A percentile compares a stretch with the other conserved stretches of the same genome.
These are phyloP conservation scores for Fraxinus dipetala DNA, from an alignment of 305 asterid species.

Conservation along the genomic window DNA sequence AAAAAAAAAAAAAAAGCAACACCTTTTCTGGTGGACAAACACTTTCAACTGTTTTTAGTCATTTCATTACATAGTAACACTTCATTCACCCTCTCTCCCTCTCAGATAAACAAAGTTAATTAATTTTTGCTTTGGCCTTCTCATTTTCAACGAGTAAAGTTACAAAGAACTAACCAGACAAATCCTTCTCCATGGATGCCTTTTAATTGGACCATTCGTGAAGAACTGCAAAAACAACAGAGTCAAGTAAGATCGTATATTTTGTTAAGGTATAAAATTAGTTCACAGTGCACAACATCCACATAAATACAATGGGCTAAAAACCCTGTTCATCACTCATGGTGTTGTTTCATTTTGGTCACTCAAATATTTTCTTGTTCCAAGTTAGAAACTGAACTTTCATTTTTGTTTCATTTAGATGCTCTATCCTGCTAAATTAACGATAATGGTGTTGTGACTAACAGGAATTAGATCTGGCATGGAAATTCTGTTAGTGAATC, in stretches of 20 bases:
- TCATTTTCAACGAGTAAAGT: neutral
- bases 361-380: neutral
- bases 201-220: constrained; percentile 47
- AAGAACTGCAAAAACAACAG: constrained; percentile 34
- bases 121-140: neutral
- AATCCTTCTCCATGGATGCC: constrained; percentile 46
- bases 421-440: neutral
- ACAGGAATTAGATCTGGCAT: neutral
- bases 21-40: neutral
- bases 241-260: neutral
- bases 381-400: neutral
- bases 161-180: constrained; percentile 42
- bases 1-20: neutral
- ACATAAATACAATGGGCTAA: neutral
- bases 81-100: neutral
- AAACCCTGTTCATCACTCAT: neutral
- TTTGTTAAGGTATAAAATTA: neutral
- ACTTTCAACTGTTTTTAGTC: neutral
- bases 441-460: neutral
- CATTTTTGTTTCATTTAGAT: neutral
- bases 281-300: neutral
- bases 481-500: neutral
- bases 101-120: neutral
- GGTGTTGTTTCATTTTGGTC: neutral
- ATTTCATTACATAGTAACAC: neutral